Percentiles rank a stretch among this genome's conserved stretches.
Evolutionary conservation across 768 basidiomycete species (phyloP).

Genomic region (Strobilomyces echinocephalus): DNA sequence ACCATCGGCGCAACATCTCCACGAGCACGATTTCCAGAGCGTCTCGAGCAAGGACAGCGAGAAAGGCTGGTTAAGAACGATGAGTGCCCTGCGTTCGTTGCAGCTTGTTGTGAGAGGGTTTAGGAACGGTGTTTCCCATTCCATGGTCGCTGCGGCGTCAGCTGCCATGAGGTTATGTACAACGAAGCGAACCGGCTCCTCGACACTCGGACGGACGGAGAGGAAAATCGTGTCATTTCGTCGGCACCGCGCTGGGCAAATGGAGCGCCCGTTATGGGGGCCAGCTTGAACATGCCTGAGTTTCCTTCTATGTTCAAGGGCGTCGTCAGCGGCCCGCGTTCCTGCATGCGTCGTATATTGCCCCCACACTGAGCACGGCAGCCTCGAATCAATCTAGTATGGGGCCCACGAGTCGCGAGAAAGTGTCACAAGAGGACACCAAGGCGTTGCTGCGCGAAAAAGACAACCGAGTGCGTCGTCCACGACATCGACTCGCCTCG

Average conservation of each 20-base stretch:
- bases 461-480: conserved; percentile 22
- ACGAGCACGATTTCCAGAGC: conserved; percentile 50
- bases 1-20: conserved; percentile 79
- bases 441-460: conserved; percentile 19
- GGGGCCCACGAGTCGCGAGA: conserved; percentile 21
- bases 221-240: not conserved
- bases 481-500: not conserved
- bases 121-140: conserved; percentile 27
- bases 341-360: conserved; percentile 6
- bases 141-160: not conserved
- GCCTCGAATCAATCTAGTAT: conserved; percentile 10
- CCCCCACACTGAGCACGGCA: not conserved
- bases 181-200: no score
- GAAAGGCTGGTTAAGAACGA: conserved; percentile 91
- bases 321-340: not conserved
- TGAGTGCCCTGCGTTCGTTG: conserved; percentile 46
- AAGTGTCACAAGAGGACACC: conserved; percentile 16
- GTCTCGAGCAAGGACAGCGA: conserved; percentile 53
- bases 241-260: no score
- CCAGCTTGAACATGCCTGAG: not conserved
- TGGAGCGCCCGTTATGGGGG: no score
- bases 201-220: not conserved
- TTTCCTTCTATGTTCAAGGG: conserved; percentile 19
- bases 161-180: conserved; percentile 2
- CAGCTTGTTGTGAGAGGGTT: conserved; percentile 11